Evolutionary conservation across 371 early-diverging fungal genomes (phyloP).

Genomic region (Haplosporangium sp.): DNA sequence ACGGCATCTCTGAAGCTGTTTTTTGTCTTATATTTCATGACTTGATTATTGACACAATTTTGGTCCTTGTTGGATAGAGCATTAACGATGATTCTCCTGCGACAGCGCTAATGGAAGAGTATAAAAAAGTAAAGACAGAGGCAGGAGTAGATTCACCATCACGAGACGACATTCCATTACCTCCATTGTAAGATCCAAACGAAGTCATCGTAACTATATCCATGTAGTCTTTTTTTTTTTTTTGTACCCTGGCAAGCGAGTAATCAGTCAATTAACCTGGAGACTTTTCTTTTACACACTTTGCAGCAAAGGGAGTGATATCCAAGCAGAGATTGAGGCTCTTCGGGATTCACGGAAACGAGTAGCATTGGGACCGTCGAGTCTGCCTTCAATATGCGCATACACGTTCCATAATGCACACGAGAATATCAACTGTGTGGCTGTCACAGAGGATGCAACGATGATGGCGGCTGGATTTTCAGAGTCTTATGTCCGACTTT

Average conservation of each 20-base stretch:
- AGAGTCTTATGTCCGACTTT: slow-evolving; percentile 90
- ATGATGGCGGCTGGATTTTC: slow-evolving; percentile 89
- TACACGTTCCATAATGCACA: slow-evolving; percentile 98
- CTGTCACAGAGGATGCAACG: slow-evolving; percentile 81
- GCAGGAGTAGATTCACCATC: slow-evolving; percentile 60
- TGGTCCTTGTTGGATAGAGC: slow-evolving; percentile 5
- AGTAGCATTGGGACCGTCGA: slow-evolving; percentile 75
- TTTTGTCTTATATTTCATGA: too few species aligned
- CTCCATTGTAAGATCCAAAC: slow-evolving; percentile 71
- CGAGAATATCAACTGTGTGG: slow-evolving; percentile 81
- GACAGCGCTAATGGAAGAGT: slow-evolving; percentile 58
- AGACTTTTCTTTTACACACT: not conserved
- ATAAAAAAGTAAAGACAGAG: slow-evolving; percentile 59
- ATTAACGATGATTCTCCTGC: slow-evolving; percentile 35
- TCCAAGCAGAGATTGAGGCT: slow-evolving; percentile 78
- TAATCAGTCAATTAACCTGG: too few species aligned
- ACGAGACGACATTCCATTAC: slow-evolving; percentile 71
- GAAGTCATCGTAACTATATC: too few species aligned
- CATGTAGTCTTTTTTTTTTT: not conserved
- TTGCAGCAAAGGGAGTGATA: slow-evolving; percentile 73
- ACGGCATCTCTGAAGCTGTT: not conserved
- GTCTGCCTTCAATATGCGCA: slow-evolving; percentile 94
- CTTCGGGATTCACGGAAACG: slow-evolving; percentile 90
- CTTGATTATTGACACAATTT: too few species aligned
- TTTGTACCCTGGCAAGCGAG: not conserved